Evolutionary conservation across 805 yeast genomes (phyloP).

Genomic region (Teunomyces aglyptinius): DNA sequence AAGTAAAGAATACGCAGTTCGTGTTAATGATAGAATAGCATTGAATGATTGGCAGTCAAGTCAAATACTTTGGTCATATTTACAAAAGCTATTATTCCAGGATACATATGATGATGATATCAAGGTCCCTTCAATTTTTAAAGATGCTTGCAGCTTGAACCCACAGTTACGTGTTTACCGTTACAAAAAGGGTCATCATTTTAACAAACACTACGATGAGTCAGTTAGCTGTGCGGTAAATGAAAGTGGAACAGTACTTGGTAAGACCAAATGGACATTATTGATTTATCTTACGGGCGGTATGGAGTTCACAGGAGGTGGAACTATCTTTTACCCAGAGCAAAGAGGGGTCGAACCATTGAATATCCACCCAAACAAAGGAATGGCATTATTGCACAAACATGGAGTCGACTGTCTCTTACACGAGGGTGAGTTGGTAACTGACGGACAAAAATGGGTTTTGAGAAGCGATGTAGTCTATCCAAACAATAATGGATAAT

Average conservation of each 20-base stretch:
- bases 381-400: conserved; percentile 59
- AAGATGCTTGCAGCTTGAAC: conserved; percentile 47
- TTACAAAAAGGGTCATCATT: conserved; percentile 55
- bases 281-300: conserved; percentile 57
- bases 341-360: conserved; percentile 20
- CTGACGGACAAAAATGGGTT: conserved; percentile 59
- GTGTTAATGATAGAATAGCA: conserved; percentile 53
- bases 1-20: conserved; percentile 53
- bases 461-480: conserved; percentile 55
- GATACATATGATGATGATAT: conserved; percentile 28
- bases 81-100: conserved; percentile 28
- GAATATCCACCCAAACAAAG: conserved; percentile 48
- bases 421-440: conserved; percentile 57
- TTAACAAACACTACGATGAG: conserved; percentile 62
- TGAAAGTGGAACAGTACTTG: conserved; percentile 23
- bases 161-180: conserved; percentile 57
- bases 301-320: conserved; percentile 57
- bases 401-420: conserved; percentile 64
- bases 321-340: conserved; percentile 50
- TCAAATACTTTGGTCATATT: conserved; percentile 42
- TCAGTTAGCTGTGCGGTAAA: conserved; percentile 37
- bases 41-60: conserved; percentile 39
- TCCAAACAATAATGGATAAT: conserved; percentile 2
- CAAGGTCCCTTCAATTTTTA: conserved; percentile 28
- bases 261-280: conserved; percentile 58